A percentile compares a stretch with the other conserved stretches of the same genome.
phyloP scores from a whole-genome alignment of 2,329 filamentous ascomycete genomes.

The Aureobasidium subglaciale region DNA sequence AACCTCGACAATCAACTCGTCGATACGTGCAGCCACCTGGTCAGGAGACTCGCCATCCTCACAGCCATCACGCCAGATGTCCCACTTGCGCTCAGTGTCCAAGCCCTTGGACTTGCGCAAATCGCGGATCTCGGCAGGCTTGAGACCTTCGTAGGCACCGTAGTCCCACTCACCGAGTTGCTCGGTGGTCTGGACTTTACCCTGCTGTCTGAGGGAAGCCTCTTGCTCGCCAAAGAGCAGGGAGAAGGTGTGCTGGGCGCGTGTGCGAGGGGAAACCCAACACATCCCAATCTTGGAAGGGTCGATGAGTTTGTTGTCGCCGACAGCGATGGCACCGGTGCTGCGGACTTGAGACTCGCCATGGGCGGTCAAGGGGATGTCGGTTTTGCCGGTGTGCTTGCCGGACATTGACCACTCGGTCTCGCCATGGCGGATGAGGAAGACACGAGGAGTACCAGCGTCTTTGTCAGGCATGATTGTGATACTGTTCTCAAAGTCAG shows the following conservation, averaged over 20 bases:
- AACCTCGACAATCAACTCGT: conserved; percentile 71
- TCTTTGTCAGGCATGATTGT: conserved; percentile 30
- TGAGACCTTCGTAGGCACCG: conserved; percentile 53
- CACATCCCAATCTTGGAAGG: conserved; percentile 61
- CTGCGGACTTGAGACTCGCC: conserved; percentile 51
- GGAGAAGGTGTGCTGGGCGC: conserved; percentile 85
- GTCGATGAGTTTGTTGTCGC: conserved; percentile 75
- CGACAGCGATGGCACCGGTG: conserved; percentile 80
- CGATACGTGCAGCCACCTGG: conserved; percentile 65
- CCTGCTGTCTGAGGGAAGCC: conserved; percentile 45
- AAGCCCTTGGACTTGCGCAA: conserved; percentile 39
- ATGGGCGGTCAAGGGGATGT: conserved; percentile 75
- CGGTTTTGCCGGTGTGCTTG: conserved; percentile 71
- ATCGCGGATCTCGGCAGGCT: conserved; percentile 43
- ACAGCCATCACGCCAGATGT: conserved; percentile 84
- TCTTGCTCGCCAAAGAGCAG: conserved; percentile 46
- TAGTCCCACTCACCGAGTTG: conserved; percentile 56
- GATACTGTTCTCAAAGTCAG: neutral
- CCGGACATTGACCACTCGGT: conserved; percentile 88
- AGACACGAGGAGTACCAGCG: conserved; percentile 40
- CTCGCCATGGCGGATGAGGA: conserved; percentile 72
- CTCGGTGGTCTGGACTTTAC: conserved; percentile 44
- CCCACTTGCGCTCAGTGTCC: conserved; percentile 50
- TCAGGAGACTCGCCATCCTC: conserved; percentile 57
- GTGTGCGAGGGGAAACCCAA: conserved; percentile 79